A percentile compares a stretch with the other conserved stretches of the same genome.
Conservation (phyloP, 768 basidiomycete genomes). For the Phaffia australis region DNA sequence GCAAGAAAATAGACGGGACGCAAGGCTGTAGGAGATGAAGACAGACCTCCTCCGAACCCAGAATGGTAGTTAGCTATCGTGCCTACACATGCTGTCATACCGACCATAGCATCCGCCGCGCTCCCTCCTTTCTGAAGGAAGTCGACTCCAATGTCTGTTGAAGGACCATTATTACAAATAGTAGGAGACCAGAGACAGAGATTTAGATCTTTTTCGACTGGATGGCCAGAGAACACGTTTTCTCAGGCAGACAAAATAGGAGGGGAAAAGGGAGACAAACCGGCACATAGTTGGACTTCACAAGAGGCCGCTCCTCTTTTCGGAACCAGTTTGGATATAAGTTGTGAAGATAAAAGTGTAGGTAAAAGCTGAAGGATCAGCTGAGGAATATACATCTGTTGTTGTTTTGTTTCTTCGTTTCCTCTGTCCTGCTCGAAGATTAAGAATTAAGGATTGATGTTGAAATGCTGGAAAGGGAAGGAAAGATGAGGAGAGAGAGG, state of each 20-base stretch:
- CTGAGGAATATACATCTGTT: too few species aligned
- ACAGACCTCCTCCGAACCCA: slow-evolving; percentile 21
- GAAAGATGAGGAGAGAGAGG: too few species aligned
- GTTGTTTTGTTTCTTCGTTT: too few species aligned
- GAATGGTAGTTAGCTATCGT: slow-evolving; percentile 19
- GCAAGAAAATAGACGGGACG: too few species aligned
- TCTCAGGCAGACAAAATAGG: background rate
- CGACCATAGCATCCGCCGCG: slow-evolving; percentile 23
- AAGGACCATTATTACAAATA: background rate
- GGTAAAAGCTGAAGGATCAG: background rate
- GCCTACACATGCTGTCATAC: slow-evolving; percentile 19
- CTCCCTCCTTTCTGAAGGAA: slow-evolving; percentile 18
- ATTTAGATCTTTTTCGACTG: background rate
- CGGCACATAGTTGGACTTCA: slow-evolving; percentile 19
- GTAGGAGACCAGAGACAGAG: background rate
- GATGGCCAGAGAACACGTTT: background rate
- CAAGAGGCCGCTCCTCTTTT: slow-evolving; percentile 8
- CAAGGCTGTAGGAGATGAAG: too few species aligned
- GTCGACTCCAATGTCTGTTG: slow-evolving; percentile 11
- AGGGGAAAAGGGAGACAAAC: background rate
- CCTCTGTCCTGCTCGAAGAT: too few species aligned
- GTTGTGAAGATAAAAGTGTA: background rate
- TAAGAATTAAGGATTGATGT: too few species aligned
- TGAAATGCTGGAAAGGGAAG: too few species aligned
- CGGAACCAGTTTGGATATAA: background rate